A percentile compares a stretch with the other conserved stretches of the same genome.
These are phyloP conservation scores for Trichophaea hybrida DNA, from an alignment of 2,329 filamentous ascomycete species.

Conservation along the genomic window DNA sequence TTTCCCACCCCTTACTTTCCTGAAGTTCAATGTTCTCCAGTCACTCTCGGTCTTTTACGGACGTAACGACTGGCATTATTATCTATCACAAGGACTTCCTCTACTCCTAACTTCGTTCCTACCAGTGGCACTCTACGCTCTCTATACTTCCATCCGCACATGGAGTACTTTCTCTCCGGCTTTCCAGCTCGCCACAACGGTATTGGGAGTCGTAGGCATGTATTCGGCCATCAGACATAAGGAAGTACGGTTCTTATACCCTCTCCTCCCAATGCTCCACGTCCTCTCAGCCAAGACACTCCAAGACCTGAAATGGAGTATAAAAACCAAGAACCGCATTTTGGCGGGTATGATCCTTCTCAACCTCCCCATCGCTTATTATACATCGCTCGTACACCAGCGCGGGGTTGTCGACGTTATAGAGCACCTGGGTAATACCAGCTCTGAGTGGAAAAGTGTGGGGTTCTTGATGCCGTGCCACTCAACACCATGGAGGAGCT, in stretches of 20 bases:
- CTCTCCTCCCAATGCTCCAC: slow-evolving; percentile 74
- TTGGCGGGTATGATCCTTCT: slow-evolving; percentile 36
- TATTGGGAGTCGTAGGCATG: slow-evolving; percentile 44
- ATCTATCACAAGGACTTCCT: slow-evolving; percentile 76
- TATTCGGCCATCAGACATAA: slow-evolving; percentile 83
- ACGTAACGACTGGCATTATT: slow-evolving; percentile 81
- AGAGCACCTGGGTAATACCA: slow-evolving; percentile 54
- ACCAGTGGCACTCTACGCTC: slow-evolving; percentile 44
- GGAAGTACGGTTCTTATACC: slow-evolving; percentile 93
- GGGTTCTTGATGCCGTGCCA: slow-evolving; percentile 93
- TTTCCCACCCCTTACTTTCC: slow-evolving; percentile 72
- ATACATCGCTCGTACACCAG: slow-evolving; percentile 64
- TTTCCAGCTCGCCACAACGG: slow-evolving; percentile 43
- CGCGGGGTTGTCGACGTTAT: slow-evolving; percentile 63
- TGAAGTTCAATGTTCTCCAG: slow-evolving; percentile 81
- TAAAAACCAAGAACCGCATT: slow-evolving; percentile 11
- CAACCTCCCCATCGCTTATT: slow-evolving; percentile 59
- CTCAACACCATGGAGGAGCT: slow-evolving; percentile 79
- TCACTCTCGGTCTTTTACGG: slow-evolving; percentile 88
- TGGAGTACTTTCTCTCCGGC: slow-evolving; percentile 25
- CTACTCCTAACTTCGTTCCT: slow-evolving; percentile 70
- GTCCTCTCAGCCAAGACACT: slow-evolving; percentile 52
- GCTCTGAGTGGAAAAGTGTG: slow-evolving; percentile 28
- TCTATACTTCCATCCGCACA: slow-evolving; percentile 25
- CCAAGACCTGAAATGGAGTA: slow-evolving; percentile 15